These are phyloP conservation scores for Cordyceps farinosa DNA, from an alignment of 2,329 filamentous ascomycete species.

Conservation along the genomic window DNA sequence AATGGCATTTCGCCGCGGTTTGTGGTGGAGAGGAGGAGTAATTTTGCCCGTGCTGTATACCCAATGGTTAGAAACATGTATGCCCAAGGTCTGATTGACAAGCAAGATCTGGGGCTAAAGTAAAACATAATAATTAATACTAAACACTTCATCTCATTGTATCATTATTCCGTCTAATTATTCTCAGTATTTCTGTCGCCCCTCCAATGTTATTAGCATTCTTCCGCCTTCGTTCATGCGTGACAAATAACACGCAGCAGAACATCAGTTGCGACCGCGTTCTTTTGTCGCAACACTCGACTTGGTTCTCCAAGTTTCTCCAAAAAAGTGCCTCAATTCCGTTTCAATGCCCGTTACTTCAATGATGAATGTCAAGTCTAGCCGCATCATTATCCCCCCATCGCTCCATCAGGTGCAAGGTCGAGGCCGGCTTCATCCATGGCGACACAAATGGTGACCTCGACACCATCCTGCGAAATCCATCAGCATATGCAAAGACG, in stretches of 20 bases:
- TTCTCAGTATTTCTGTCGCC: no score
- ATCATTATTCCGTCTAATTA: no score
- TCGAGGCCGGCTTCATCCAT: slow-evolving; percentile 26
- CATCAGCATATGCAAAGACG: not conserved
- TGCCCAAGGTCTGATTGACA: slow-evolving; percentile 18
- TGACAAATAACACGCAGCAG: no score
- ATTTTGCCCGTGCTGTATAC: slow-evolving; percentile 25
- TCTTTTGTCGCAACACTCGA: no score
- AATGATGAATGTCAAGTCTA: slow-evolving; percentile 55
- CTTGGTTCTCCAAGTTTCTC: no score
- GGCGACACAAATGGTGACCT: slow-evolving; percentile 58
- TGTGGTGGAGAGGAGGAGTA: slow-evolving; percentile 24
- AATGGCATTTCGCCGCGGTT: slow-evolving; percentile 22
- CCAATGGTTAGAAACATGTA: slow-evolving; percentile 23
- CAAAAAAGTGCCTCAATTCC: no score
- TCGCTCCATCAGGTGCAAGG: slow-evolving; percentile 62
- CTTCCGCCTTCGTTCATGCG: no score
- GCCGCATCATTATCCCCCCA: slow-evolving; percentile 59
- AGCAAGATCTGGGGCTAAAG: not conserved
- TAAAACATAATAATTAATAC: not conserved
- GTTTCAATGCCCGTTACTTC: no score
- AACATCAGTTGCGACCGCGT: no score
- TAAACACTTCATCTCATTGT: no score
- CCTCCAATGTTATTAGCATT: no score
- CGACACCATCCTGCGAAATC: slow-evolving; percentile 56